These are phyloP conservation scores for Blepharisma undulans DNA, from an alignment of 169 alveolate genomes.

Conservation along the genomic window DNA sequence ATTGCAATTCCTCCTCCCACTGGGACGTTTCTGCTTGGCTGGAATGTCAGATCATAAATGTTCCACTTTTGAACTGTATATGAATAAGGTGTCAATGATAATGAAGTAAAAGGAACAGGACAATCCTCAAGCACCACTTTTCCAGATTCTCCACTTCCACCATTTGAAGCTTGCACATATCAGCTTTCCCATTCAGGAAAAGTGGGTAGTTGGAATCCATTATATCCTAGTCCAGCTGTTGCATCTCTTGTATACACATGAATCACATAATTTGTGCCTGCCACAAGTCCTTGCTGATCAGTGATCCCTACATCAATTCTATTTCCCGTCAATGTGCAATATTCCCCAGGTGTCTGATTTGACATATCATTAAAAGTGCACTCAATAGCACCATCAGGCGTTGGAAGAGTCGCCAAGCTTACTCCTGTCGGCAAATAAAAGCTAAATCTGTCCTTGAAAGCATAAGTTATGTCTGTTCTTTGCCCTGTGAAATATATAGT, in stretches of 20 bases:
- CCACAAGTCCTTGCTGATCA: background rate
- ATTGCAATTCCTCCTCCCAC: slow-evolving; percentile 33
- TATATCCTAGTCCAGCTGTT: background rate
- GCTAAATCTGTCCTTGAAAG: background rate
- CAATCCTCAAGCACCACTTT: slow-evolving; percentile 10
- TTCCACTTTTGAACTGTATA: slow-evolving; percentile 22
- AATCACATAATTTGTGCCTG: background rate
- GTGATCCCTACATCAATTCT: slow-evolving; percentile 4
- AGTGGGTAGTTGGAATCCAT: background rate
- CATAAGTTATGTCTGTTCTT: background rate
- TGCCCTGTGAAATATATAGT: background rate
- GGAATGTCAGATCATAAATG: slow-evolving; percentile 1
- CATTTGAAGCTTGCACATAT: background rate
- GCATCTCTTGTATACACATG: slow-evolving; percentile 27
- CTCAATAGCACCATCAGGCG: background rate
- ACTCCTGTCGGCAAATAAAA: slow-evolving; percentile 6
- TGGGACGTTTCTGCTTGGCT: slow-evolving; percentile 15
- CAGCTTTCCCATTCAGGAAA: slow-evolving; percentile 28
- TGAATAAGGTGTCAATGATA: background rate
- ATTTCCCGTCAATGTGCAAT: background rate
- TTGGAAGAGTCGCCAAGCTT: background rate
- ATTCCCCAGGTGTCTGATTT: background rate
- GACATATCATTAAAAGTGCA: background rate
- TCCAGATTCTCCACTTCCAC: background rate
- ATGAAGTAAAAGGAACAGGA: slow-evolving; percentile 11